These are phyloP conservation scores for Fagopyrum homotropicum DNA, from an alignment of 148 eudicot species.

Conservation along the genomic window DNA sequence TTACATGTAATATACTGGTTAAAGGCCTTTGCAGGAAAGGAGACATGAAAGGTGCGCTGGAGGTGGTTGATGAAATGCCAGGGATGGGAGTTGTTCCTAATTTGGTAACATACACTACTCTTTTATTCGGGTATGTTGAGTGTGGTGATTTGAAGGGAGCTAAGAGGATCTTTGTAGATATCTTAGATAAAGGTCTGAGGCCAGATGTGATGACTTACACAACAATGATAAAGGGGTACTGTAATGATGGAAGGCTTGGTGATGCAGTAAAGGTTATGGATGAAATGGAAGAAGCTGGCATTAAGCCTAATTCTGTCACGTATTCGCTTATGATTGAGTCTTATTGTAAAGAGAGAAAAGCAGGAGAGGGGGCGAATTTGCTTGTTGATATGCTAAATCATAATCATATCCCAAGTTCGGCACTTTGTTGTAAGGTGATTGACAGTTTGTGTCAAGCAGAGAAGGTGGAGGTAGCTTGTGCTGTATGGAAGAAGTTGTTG, in stretches of 20 bases:
- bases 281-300: conserved; percentile 76
- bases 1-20: conserved; percentile 61
- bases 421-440: conserved; percentile 62
- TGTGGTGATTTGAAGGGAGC: conserved; percentile 63
- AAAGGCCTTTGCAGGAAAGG: conserved; percentile 62
- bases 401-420: conserved; percentile 48
- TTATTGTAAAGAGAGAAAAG: conserved; percentile 57
- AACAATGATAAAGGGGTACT: conserved; percentile 73
- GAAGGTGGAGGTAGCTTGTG: conserved; percentile 50
- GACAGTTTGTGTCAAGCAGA: conserved; percentile 45
- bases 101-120: conserved; percentile 68
- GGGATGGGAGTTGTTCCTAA: conserved; percentile 70
- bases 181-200: conserved; percentile 69
- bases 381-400: conserved; percentile 56
- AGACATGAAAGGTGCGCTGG: conserved; percentile 51
- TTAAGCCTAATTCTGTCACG: conserved; percentile 62
- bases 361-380: conserved; percentile 69
- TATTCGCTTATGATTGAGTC: conserved; percentile 84
- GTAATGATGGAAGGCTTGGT: conserved; percentile 46
- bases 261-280: conserved; percentile 88
- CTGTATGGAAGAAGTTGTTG: conserved; percentile 59
- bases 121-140: conserved; percentile 55
- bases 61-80: conserved; percentile 72
- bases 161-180: conserved; percentile 52
- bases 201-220: conserved; percentile 84